phyloP scores from a whole-genome alignment of 2,329 filamentous ascomycete species.

The Arthrobotrys musiformis region DNA sequence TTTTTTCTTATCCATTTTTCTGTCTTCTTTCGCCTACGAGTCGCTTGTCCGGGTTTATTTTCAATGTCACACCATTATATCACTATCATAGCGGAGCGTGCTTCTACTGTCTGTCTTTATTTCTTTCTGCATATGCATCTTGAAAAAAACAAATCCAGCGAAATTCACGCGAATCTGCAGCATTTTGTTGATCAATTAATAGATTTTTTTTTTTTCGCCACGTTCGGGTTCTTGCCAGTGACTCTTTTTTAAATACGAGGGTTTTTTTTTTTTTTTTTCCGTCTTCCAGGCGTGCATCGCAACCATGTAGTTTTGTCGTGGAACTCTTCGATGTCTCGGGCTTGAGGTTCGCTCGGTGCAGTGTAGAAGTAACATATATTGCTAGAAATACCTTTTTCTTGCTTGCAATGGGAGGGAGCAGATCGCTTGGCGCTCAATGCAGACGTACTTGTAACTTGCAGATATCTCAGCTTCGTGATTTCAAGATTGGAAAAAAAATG shows the following conservation, averaged over 20 bases:
- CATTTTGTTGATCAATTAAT: background rate
- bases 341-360: too few relatives aligned
- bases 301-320: background rate
- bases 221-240: background rate
- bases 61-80: background rate
- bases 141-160: background rate
- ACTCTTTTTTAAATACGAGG: too few relatives aligned
- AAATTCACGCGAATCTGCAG: background rate
- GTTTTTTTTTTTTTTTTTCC: background rate
- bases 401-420: too few relatives aligned
- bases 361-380: background rate
- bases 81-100: slow-evolving; percentile 9
- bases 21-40: background rate
- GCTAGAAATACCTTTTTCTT: background rate
- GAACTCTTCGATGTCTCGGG: background rate
- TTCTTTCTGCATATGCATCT: too few relatives aligned
- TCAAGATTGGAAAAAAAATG: background rate
- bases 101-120: background rate
- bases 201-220: background rate
- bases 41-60: background rate
- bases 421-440: too few relatives aligned
- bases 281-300: background rate
- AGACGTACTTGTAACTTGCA: background rate
- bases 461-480: background rate
- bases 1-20: background rate